Base-by-base conservation (phyloP, 2,329 filamentous ascomycete species). In the Paraconiothyrium brasiliense region DNA sequence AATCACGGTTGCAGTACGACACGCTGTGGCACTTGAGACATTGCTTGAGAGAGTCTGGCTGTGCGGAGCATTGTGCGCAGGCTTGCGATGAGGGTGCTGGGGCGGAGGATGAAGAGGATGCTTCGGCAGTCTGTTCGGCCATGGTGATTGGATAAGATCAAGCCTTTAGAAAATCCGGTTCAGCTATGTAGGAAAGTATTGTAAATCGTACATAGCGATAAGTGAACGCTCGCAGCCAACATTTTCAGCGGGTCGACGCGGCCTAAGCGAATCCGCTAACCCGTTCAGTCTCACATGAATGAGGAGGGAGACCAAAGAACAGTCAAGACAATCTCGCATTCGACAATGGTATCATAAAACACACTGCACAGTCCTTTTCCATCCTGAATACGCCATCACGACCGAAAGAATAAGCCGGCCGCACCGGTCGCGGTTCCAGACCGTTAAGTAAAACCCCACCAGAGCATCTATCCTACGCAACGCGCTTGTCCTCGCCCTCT, bases 21-120 rank as follows among this genome's bases (percentile, higher is more conserved):
- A 76, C 72, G 56, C 72, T 78, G 60, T 80, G 76, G 64, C 79
- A 81, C 58, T 77, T 76, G 20, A 69, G 73, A 66, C 79, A 81
- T 48, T 76, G 70, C 60, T 78, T 80, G 37, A 80, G 69, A 1
- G 66, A 37, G 2, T 64, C 62, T 1, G 66, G 47, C 0, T 66
- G 61, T 39, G 71, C 69, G 27, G 52, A 44, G 52, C 75, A 77
- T 41, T 71, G 69, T 2, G 67, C 71, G 52, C 75, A 77, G 14
- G 34, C 22, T 20, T n/a, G 24, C 43, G 60, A 24, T 43, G 55
- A 20, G 30, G 37, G 37, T 49, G 58, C 24, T 24, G 57, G 22
- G 22, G 51, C 22, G 57, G 61, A 44, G 30, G 58, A 77, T 24
- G 66, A 62, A 32, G 64, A 65, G 30, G 47, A 37, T 44, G 60